These are phyloP conservation scores for Amaranthus tricolor DNA, from an alignment of 179 eudicot species.

Conservation along the genomic window DNA sequence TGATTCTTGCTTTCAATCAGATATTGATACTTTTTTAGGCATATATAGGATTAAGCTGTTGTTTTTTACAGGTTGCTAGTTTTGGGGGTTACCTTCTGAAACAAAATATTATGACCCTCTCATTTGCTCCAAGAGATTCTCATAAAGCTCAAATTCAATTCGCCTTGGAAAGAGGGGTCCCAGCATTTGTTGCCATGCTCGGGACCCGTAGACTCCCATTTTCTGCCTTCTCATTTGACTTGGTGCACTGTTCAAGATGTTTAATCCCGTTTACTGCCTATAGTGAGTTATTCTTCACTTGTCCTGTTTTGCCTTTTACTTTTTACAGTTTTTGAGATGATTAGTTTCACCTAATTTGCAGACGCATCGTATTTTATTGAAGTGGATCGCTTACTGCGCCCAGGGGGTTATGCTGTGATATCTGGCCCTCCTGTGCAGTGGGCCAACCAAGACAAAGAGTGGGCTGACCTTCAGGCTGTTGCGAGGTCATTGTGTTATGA, in stretches of 20 bases:
- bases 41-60: neutral
- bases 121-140: slow-evolving; percentile 97
- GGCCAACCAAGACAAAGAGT: slow-evolving; percentile 89
- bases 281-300: slow-evolving; percentile 48
- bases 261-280: slow-evolving; percentile 91
- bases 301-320: neutral
- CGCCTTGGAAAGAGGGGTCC: slow-evolving; percentile 92
- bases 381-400: slow-evolving; percentile 86
- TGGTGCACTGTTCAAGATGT: slow-evolving; percentile 94
- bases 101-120: slow-evolving; percentile 69
- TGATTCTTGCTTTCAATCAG: neutral
- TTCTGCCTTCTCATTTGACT: slow-evolving; percentile 86
- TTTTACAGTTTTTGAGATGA: slow-evolving; percentile 7
- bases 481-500: slow-evolving; percentile 91
- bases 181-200: slow-evolving; percentile 95
- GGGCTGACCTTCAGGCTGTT: slow-evolving; percentile 93
- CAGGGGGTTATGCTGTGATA: slow-evolving; percentile 84
- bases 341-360: slow-evolving; percentile 35
- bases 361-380: slow-evolving; percentile 92
- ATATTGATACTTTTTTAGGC: neutral
- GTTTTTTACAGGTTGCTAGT: slow-evolving; percentile 78
- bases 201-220: slow-evolving; percentile 92
- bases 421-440: slow-evolving; percentile 97
- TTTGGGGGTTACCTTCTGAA: slow-evolving; percentile 82
- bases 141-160: slow-evolving; percentile 94